Conservation (phyloP, 1,284 basidiomycete species). For the Malassezia japonica region DNA sequence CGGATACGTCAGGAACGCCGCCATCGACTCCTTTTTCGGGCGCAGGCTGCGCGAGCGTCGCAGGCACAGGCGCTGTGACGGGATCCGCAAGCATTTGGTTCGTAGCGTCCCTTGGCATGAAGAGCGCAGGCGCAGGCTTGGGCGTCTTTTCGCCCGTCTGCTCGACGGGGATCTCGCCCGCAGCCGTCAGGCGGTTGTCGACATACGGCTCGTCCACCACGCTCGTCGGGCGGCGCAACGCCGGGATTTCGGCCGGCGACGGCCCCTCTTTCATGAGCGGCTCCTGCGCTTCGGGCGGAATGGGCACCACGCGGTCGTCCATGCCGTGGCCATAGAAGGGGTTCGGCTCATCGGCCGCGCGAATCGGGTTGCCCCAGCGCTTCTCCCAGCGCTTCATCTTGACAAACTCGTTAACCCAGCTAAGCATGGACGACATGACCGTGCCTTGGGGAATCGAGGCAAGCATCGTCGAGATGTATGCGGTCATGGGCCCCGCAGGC, state of each 20-base stretch:
- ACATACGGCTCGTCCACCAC: not conserved
- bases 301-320: constrained; percentile 12
- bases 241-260: not conserved
- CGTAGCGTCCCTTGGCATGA: too few species aligned
- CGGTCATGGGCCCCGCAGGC: constrained; percentile 43
- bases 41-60: too few species aligned
- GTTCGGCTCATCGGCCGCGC: constrained; percentile 44
- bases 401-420: constrained; percentile 37
- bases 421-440: constrained; percentile 26
- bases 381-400: constrained; percentile 38
- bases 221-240: not conserved
- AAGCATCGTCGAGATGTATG: constrained; percentile 40
- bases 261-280: not conserved
- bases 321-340: constrained; percentile 33
- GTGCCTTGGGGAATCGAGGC: constrained; percentile 39
- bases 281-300: not conserved
- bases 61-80: too few species aligned
- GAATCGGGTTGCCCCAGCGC: constrained; percentile 44
- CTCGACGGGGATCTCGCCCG: not conserved
- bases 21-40: not conserved
- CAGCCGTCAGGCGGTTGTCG: too few species aligned
- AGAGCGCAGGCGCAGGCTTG: too few species aligned
- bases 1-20: too few species aligned
- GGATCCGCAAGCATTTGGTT: too few species aligned
- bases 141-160: too few species aligned